Conservation (phyloP, 495 filamentous ascomycete species). For the Hyaloscypha bicolor region DNA sequence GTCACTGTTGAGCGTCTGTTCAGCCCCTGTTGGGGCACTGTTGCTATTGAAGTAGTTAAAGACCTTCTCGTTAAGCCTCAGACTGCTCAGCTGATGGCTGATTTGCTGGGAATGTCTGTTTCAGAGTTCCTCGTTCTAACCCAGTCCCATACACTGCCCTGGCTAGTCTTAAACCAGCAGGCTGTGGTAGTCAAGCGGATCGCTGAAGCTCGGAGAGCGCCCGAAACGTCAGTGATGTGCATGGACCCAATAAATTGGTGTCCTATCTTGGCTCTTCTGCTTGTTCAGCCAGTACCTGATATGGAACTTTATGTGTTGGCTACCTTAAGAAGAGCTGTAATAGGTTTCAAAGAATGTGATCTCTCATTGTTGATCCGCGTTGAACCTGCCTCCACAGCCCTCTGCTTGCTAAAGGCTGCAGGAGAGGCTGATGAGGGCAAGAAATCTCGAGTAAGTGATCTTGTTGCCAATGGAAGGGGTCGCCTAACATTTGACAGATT, state of each 20-base stretch:
- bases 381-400: slow-evolving; percentile 73
- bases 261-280: slow-evolving; percentile 74
- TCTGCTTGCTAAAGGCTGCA: slow-evolving; percentile 81
- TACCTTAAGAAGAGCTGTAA: slow-evolving; percentile 63
- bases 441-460: slow-evolving; percentile 55
- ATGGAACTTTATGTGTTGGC: slow-evolving; percentile 69
- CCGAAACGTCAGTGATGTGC: slow-evolving; percentile 60
- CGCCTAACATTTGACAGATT: slow-evolving; percentile 34
- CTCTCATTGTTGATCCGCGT: slow-evolving; percentile 70
- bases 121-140: slow-evolving; percentile 72
- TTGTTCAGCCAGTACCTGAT: slow-evolving; percentile 70
- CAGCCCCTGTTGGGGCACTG: slow-evolving; percentile 81
- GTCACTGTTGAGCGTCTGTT: slow-evolving; percentile 68
- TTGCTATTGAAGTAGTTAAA: slow-evolving; percentile 78
- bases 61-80: slow-evolving; percentile 80
- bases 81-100: slow-evolving; percentile 76
- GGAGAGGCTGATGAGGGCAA: slow-evolving; percentile 61
- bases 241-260: slow-evolving; percentile 71
- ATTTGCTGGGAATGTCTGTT: slow-evolving; percentile 73
- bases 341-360: slow-evolving; percentile 65
- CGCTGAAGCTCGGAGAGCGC: slow-evolving; percentile 67
- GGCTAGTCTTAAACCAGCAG: slow-evolving; percentile 76
- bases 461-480: neutral
- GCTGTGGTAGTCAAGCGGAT: slow-evolving; percentile 79
- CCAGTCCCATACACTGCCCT: slow-evolving; percentile 82